phyloP scores from a whole-genome alignment of 208 protist genomes.

The Acanthamoeba healyi region DNA sequence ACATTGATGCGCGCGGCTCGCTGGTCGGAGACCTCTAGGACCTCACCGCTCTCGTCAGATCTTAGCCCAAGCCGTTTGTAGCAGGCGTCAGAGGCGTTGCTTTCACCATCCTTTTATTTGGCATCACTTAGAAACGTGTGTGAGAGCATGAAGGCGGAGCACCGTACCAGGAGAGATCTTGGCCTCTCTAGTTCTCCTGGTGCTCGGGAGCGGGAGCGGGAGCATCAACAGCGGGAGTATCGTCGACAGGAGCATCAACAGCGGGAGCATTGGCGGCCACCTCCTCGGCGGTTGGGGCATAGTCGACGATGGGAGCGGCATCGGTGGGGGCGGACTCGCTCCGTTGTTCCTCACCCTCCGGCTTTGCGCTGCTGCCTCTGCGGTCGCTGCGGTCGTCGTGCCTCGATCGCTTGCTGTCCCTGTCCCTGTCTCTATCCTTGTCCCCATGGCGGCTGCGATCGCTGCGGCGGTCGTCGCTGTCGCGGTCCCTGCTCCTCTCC shows the following conservation, averaged over 20 bases:
- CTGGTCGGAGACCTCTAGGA: background rate
- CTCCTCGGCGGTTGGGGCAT: too few relatives aligned
- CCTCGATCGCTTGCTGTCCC: constrained; percentile 21
- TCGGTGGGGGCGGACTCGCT: background rate
- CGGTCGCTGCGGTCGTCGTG: background rate
- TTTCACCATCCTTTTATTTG: too few relatives aligned
- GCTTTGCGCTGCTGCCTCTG: background rate
- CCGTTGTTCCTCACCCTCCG: background rate
- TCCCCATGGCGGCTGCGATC: constrained; percentile 29
- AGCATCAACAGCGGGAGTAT: background rate
- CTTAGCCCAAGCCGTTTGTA: too few relatives aligned
- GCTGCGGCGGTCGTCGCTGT: background rate
- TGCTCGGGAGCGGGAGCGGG: background rate
- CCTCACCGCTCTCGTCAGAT: too few relatives aligned
- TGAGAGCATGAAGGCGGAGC: too few relatives aligned
- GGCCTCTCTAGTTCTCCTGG: background rate
- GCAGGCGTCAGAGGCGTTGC: too few relatives aligned
- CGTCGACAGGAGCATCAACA: background rate
- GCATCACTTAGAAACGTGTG: too few relatives aligned
- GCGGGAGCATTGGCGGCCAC: background rate
- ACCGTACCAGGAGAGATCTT: too few relatives aligned
- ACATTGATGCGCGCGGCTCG: background rate
- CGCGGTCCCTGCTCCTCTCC: constrained; percentile 11
- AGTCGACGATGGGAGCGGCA: background rate
- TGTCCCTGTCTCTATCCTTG: constrained; percentile 4